Percentiles rank a stretch among this genome's conserved stretches.
Evolutionary conservation across 176 grass and related monocot species (phyloP).

Genomic region (Oryza meridionalis): DNA sequence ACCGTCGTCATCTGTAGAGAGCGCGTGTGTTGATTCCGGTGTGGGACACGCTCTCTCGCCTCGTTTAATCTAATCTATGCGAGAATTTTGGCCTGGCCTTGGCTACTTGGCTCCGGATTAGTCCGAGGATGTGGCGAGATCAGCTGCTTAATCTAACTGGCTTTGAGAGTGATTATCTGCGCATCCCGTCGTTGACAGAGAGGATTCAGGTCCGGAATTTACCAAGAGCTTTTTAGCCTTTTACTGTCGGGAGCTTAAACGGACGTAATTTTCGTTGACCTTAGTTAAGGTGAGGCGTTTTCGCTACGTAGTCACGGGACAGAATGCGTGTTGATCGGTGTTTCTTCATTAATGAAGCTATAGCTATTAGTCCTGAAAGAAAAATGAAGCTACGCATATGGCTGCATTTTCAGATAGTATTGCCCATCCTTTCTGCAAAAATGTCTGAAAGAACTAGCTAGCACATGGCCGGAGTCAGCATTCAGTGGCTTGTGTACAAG

Average conservation of each 20-base stretch:
- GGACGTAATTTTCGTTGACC: not conserved
- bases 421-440: constrained; percentile 33
- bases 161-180: constrained; percentile 4
- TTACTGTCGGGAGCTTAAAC: not conserved
- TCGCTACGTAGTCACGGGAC: not conserved
- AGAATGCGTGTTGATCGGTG: constrained; percentile 5
- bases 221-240: not conserved
- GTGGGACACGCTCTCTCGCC: not conserved
- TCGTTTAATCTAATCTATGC: constrained; percentile 37
- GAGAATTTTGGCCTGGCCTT: not conserved
- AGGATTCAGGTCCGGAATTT: not conserved
- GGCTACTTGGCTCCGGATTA: not conserved
- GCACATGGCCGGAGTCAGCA: constrained; percentile 35
- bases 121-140: constrained; percentile 31
- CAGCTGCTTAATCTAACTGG: constrained; percentile 9
- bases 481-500: constrained; percentile 7
- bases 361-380: not conserved
- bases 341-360: constrained; percentile 19
- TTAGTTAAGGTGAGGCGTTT: not conserved
- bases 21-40: constrained; percentile 7
- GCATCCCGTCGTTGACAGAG: not conserved
- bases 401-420: constrained; percentile 33
- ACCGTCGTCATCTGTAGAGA: not conserved
- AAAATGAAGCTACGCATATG: not conserved
- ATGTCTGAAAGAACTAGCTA: not conserved